Conservation (phyloP, 2,329 filamentous ascomycete species). For the Sporothrix phasma region DNA sequence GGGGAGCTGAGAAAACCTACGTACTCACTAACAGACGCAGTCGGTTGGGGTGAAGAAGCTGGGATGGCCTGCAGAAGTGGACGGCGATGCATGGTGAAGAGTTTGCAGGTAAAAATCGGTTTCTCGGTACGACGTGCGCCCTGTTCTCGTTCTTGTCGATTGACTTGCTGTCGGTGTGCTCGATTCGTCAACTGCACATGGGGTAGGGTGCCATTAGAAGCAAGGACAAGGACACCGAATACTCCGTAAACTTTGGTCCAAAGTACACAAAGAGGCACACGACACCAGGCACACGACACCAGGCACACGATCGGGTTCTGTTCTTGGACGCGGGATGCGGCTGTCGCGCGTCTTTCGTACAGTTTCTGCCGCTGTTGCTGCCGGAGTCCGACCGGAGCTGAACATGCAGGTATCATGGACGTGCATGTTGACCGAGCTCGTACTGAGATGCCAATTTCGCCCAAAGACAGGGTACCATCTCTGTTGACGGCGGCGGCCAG, state of each 20-base stretch:
- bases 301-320: background rate
- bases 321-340: background rate
- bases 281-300: background rate
- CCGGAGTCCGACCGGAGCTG: background rate
- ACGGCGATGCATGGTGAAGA: constrained; percentile 1
- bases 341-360: background rate
- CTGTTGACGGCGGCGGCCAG: background rate
- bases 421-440: background rate
- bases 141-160: background rate
- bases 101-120: background rate
- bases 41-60: background rate
- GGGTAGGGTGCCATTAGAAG: background rate
- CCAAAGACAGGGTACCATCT: background rate
- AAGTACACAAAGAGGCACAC: background rate
- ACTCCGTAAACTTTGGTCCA: background rate
- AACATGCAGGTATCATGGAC: background rate
- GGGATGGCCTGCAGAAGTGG: background rate
- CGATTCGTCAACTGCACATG: background rate
- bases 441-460: background rate
- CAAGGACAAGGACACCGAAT: background rate
- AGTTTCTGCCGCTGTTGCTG: no score
- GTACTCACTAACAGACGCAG: background rate
- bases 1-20: no score
- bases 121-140: no score
- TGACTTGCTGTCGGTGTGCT: background rate